Evolutionary conservation across 176 grass and related monocot species (phyloP), one percentile per base, ranked within the genome.

Genomic region (Hordeum marinum): DNA sequence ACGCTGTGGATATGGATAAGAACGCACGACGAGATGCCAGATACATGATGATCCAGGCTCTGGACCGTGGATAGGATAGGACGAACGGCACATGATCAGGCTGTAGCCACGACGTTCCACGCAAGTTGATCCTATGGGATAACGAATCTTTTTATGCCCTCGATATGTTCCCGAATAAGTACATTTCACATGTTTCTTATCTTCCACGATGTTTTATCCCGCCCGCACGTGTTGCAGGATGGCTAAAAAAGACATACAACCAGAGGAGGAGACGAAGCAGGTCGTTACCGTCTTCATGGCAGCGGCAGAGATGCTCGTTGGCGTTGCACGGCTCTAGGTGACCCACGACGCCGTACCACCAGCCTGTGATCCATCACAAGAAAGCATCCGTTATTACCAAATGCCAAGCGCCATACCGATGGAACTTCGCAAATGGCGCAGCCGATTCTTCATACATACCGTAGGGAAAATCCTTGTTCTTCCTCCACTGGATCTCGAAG

Each of bases 401-500:
- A 7, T 54, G 50, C 77, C 78, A 73, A 18, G 54, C 5, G 27
- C 46, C 20, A 31, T 14, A 40, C 79, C 18, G 26, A 46, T 31
- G 36, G 55, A 78, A 90, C 41, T 29, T 5, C 32, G 83, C 46
- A 43, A 43, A 15, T 27, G 45, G 46, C 32, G 45, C 45, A 25
- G 39, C 5, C 1, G 6, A 25, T 24, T 42, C 11, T 7, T 18
- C 35, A 39, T 35, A 29, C 71, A 6, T 90, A 97, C 94, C 94
- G 60, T 92, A 97, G 37, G 94, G 94, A 65, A 92, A 97, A n/a
- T 97, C 92, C 79, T 97, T 90, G 88, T 89, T 97, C 84, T 89
- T 97, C 70, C 94, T 86, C 94, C 94, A 97, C 75, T 97, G 94
- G 66, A 97, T 92, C 84, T 97, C 94, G 35, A 97, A 94, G 64